Base-by-base conservation (phyloP, 177 flowering plant genomes). In the Vitis hybrid region DNA sequence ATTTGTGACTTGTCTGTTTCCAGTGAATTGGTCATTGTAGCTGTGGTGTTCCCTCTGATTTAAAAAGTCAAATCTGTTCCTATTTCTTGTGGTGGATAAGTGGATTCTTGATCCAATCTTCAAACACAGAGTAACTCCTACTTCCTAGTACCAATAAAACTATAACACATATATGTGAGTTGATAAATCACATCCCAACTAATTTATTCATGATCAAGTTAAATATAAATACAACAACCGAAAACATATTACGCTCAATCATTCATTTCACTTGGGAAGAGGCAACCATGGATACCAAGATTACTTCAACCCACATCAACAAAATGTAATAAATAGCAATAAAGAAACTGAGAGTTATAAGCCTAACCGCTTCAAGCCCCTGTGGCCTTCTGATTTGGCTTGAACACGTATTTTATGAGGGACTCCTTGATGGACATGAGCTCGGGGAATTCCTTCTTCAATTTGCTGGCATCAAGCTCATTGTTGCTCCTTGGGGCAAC, bases 401-500 rank as follows among this genome's bases (percentile, higher is more conserved):
- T 71, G 82, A 92, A 92, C 22, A 92, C 95, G 59, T 86, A 76
- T 80, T 83, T 75, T 45, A 92, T 63, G 60, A 92, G 93, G n/a
- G 97, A 88, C 63, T 92, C 93, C 80, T 90, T 90, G 68, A 92
- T 92, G 45, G 90, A 49, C 76, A 90, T 67, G 58, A 92, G 84
- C 26, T 87, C 87, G 10, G 95, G 97, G 76, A 92, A 92, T 75
- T 92, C 90, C n/a, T 64, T 19, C 76, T 81, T 88, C 85, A 92
- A 72, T 68, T 92, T 92, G 58, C 80, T 59, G 19, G 89, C 84
- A 74, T 92, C 95, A 51, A 92, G 84, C 82, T 92, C 97, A 60
- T 92, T 92, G 76, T 92, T 92, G 82, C 97, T 92, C 81, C 97
- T 81, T 1, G 90, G 95, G 56, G 97, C 97, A 68, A 90, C 82